Conservation (phyloP, 163 green algal genomes). For the Volvox carteri region DNA sequence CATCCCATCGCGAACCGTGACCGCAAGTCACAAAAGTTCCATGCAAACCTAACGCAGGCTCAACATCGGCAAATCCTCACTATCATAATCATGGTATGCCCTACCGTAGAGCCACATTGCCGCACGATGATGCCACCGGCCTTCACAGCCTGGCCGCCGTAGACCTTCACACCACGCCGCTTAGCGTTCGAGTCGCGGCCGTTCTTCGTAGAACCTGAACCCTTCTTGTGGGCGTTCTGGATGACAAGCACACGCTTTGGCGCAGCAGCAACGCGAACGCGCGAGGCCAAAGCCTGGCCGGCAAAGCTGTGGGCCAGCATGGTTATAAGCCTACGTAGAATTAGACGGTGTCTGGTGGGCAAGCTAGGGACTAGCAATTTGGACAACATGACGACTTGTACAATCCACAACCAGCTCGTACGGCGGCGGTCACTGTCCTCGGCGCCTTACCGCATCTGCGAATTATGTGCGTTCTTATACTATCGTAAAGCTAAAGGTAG, state of each 20-base stretch:
- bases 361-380: neutral
- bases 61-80: too few relatives aligned
- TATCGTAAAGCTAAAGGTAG: too few relatives aligned
- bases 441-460: neutral
- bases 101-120: constrained; percentile 88
- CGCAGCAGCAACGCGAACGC: constrained; percentile 41
- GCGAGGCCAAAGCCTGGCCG: constrained; percentile 44
- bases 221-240: constrained; percentile 81
- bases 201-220: constrained; percentile 94
- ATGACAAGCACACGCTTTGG: constrained; percentile 67
- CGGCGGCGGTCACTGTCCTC: neutral
- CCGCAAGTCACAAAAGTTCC: constrained; percentile 68
- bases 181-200: constrained; percentile 95
- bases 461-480: neutral
- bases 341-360: neutral
- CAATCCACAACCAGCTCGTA: neutral
- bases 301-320: constrained; percentile 51
- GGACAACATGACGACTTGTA: neutral
- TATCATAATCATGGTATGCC: too few relatives aligned
- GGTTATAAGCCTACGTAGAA: neutral
- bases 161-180: constrained; percentile 97
- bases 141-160: constrained; percentile 94
- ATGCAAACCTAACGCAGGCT: too few relatives aligned
- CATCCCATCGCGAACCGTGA: neutral
- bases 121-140: constrained; percentile 97